Conservation (phyloP, 202 grass and related monocot species). For the Cymbopogon flexuosus region DNA sequence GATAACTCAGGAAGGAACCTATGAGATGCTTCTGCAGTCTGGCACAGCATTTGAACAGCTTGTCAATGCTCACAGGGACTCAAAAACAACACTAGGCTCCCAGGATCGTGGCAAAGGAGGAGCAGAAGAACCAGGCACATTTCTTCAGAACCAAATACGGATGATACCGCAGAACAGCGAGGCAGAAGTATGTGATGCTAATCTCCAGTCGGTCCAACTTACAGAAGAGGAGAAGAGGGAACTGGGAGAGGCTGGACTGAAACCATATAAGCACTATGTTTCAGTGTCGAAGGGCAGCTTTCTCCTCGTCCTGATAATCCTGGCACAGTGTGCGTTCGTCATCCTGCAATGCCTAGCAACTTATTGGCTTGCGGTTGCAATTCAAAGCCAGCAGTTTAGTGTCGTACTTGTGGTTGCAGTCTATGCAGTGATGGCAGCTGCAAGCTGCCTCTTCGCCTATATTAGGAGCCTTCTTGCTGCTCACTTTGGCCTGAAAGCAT, state of each 20-base stretch:
- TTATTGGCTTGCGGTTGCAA: slow-evolving; percentile 64
- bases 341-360: slow-evolving; percentile 58
- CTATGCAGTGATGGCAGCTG: slow-evolving; percentile 57
- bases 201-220: slow-evolving; percentile 39
- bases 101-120: not conserved
- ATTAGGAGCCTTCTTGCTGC: slow-evolving; percentile 62
- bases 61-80: slow-evolving; percentile 64
- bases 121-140: not conserved
- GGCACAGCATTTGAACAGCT: slow-evolving; percentile 69
- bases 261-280: slow-evolving; percentile 66
- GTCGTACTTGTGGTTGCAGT: slow-evolving; percentile 51
- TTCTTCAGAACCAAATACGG: slow-evolving; percentile 10
- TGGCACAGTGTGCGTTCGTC: slow-evolving; percentile 51
- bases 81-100: slow-evolving; percentile 41
- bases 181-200: slow-evolving; percentile 29
- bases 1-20: slow-evolving; percentile 65
- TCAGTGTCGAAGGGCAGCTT: slow-evolving; percentile 42
- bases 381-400: slow-evolving; percentile 41
- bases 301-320: slow-evolving; percentile 50
- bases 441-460: slow-evolving; percentile 77
- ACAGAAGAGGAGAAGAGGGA: slow-evolving; percentile 68
- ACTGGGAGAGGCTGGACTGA: slow-evolving; percentile 62
- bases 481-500: slow-evolving; percentile 66
- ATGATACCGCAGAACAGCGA: slow-evolving; percentile 41
- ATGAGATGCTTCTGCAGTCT: slow-evolving; percentile 55